Base-by-base conservation (phyloP, 345 rosid species). In the Lepidium didymum region DNA sequence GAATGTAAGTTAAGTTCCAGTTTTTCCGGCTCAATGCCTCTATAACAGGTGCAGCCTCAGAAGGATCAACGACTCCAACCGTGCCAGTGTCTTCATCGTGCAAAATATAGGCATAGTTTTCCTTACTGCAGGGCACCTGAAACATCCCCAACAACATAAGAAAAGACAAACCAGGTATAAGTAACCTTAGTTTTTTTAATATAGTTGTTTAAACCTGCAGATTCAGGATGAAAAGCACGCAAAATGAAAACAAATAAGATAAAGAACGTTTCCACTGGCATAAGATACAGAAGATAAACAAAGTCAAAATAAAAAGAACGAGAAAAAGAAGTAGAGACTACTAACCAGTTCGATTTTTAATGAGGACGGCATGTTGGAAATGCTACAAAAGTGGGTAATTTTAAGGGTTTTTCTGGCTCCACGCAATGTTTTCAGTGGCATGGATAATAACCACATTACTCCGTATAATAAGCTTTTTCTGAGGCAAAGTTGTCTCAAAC, bases 21-120 rank as follows among this genome's bases (percentile, higher is more conserved):
- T 95, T 84, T 77, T 85, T 95, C 73, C 69, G 81, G 73, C 83
- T 89, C 80, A 91, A 79, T 65, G 91, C 99, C 43, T 95, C 85
- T 25, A 95, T 81, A 72, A 95, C 72, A 49, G 99, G 99, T 21
- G 67, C 76, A 72, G 97, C 84, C 81, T 95, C 99, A 70, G 87
- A 83, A 11, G 99, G 99, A 86, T 95, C 99, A 81, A 95, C 97
- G 46, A 95, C 96, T 56, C 96, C 99, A 78, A 95, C 97, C 0
- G 99, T 95, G 65, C 97, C 99, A 0, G 99, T 95, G 78, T 91
- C 92, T 69, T 79, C 85, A 69, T 95, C 99, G 60, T 91, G 91
- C 61, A 95, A 83, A 60, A 95, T 89, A 79, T 91, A 95, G 45
- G 99, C 97, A 70, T 89, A 95, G 78, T 85, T 87, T 74, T 95